Conservation (phyloP, 2,329 filamentous ascomycete species). For the Fusarium xyrophilum region DNA sequence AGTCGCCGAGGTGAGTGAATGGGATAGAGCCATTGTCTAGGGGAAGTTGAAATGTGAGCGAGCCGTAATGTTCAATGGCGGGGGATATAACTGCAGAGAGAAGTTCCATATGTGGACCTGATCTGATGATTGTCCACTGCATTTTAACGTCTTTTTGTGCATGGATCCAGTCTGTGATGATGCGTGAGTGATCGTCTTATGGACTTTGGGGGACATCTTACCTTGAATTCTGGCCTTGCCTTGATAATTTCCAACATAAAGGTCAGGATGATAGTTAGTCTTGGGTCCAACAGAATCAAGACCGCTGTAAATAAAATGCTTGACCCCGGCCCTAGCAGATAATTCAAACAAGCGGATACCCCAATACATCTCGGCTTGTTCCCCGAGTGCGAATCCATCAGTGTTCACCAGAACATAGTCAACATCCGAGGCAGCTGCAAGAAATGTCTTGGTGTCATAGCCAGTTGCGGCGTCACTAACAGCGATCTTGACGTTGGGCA, state of each 20-base stretch:
- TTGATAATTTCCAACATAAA: neutral
- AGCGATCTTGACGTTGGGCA: neutral
- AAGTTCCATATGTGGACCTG: neutral
- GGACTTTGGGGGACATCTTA: neutral
- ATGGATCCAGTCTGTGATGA: neutral
- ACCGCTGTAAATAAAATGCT: neutral
- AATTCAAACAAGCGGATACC: neutral
- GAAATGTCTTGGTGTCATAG: neutral
- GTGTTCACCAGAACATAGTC: neutral
- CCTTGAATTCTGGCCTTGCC: neutral
- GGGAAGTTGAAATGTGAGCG: neutral
- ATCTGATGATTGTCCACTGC: neutral
- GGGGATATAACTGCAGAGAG: neutral
- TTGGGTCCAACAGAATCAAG: neutral
- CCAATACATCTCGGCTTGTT: neutral
- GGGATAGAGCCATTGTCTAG: neutral
- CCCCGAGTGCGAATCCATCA: neutral
- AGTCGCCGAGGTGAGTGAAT: neutral
- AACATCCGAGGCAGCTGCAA: rapidly evolving
- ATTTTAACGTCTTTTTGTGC: neutral
- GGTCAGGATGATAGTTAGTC: neutral
- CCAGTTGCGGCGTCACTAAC: neutral
- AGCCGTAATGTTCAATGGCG: neutral
- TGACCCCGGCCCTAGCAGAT: neutral
- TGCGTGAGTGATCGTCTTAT: too few relatives aligned